Evolutionary conservation across 345 rosid species (phyloP).

Genomic region (Eucalyptus tenuipes): DNA sequence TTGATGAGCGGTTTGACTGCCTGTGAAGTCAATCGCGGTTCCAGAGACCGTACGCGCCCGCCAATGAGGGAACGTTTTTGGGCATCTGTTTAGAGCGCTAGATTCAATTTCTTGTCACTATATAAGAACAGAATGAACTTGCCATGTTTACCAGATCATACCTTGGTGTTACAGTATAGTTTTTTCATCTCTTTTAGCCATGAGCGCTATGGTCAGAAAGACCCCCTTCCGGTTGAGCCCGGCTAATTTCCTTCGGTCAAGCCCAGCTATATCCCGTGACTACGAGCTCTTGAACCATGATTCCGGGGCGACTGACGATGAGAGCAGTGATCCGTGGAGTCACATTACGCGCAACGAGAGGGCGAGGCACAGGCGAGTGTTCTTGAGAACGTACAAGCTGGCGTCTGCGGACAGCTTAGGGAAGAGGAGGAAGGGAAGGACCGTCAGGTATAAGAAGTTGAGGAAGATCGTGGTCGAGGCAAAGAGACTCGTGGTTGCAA

Average conservation of each 20-base stretch:
- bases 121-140: background rate
- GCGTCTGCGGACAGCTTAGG: constrained; percentile 2
- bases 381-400: constrained; percentile 30
- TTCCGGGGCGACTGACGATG: fast-evolving
- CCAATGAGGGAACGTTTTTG: background rate
- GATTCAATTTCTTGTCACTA: background rate
- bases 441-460: background rate
- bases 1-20: background rate
- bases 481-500: constrained; percentile 8
- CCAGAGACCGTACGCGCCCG: background rate
- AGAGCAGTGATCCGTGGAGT: background rate
- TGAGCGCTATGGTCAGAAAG: background rate
- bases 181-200: background rate
- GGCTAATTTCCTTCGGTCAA: background rate
- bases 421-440: background rate
- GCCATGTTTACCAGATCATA: background rate
- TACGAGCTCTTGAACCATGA: background rate
- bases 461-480: constrained; percentile 8
- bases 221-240: background rate
- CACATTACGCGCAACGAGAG: background rate
- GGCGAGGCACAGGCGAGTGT: constrained; percentile 36
- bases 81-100: background rate
- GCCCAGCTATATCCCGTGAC: background rate
- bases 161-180: background rate
- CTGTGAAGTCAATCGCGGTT: background rate